Evolutionary conservation across 371 early-diverging fungal genomes (phyloP).

Genomic region (Zychaea mexicana): DNA sequence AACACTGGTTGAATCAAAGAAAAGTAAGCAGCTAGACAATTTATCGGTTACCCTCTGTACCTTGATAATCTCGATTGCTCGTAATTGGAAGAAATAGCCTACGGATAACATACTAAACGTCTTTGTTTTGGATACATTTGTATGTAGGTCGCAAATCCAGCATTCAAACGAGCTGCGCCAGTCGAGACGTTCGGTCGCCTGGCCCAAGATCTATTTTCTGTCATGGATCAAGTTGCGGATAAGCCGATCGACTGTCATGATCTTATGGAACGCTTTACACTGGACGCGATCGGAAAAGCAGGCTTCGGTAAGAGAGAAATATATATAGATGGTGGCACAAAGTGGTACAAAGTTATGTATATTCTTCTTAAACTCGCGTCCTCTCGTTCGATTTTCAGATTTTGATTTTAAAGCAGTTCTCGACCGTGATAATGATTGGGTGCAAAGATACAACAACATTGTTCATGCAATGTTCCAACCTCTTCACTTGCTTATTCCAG

Average conservation of each 20-base stretch:
- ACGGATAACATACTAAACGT: background rate
- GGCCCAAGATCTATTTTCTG: conserved; percentile 17
- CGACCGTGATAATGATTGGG: conserved; percentile 12
- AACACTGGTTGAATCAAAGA: conserved; percentile 24
- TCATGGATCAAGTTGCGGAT: conserved; percentile 12
- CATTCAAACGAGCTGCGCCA: conserved; percentile 41
- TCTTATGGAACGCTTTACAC: conserved; percentile 26
- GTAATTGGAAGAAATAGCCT: background rate
- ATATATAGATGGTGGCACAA: too few species aligned
- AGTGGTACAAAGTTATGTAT: too few species aligned
- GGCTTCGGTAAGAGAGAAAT: conserved; percentile 28
- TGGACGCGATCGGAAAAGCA: conserved; percentile 39
- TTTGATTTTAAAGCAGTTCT: conserved; percentile 26
- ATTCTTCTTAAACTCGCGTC: too few species aligned
- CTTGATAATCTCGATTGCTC: too few species aligned
- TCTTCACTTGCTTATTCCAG: conserved; percentile 22
- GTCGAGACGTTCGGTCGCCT: conserved; percentile 28
- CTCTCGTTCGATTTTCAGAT: conserved; percentile 4
- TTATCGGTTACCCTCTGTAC: background rate
- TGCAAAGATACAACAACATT: conserved; percentile 9
- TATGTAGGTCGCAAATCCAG: conserved; percentile 35
- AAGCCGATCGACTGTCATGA: conserved; percentile 15
- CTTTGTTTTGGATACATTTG: background rate
- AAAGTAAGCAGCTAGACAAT: conserved; percentile 14
- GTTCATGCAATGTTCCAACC: conserved; percentile 22